phyloP scores from a whole-genome alignment of 257 asterid species.

The Solanum appendiculatum region DNA sequence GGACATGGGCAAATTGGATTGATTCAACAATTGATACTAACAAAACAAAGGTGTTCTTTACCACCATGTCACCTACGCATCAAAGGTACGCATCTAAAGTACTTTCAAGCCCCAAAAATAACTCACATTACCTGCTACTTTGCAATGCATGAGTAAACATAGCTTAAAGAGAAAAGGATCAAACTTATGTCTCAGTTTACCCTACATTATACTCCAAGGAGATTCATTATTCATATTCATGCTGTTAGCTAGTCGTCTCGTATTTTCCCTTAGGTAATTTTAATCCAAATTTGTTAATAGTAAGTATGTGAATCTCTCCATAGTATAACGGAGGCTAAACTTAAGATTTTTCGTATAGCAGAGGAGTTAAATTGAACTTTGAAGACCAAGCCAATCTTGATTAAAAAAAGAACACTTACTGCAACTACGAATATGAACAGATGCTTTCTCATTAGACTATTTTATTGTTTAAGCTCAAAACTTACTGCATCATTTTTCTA shows the following conservation, averaged over 20 bases:
- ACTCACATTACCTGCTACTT: neutral
- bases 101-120: neutral
- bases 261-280: neutral
- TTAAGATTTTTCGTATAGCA: neutral
- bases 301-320: neutral
- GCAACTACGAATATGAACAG: neutral
- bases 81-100: conserved; percentile 30
- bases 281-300: neutral
- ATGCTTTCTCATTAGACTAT: neutral
- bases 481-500: neutral
- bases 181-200: neutral
- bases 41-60: conserved; percentile 64
- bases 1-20: conserved; percentile 97
- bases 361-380: neutral
- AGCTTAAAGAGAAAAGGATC: neutral
- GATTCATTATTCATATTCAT: neutral
- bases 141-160: neutral
- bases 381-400: too few species aligned
- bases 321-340: neutral
- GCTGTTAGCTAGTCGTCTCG: neutral
- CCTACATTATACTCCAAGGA: neutral
- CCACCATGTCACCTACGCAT: conserved; percentile 84
- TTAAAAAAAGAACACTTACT: too few species aligned
- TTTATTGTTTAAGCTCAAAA: neutral
- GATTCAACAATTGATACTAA: conserved; percentile 70